These are phyloP conservation scores for Trypanosoma melophagium DNA, from an alignment of 208 protist genomes.

Conservation along the genomic window DNA sequence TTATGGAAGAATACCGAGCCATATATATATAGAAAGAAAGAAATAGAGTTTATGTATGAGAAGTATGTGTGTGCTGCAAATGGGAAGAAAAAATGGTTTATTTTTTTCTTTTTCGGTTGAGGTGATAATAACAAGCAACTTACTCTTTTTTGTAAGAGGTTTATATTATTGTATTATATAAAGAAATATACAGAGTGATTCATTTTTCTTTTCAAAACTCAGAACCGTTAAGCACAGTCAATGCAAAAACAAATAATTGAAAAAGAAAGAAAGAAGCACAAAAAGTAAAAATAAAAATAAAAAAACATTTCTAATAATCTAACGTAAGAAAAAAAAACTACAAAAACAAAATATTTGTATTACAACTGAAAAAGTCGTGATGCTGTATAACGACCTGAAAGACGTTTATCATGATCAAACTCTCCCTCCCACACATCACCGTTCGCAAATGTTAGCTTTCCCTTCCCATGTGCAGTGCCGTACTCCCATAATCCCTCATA, in stretches of 20 bases:
- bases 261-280: not conserved
- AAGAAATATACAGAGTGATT: no score
- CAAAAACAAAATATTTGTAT: not conserved
- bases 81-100: no score
- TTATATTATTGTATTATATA: no score
- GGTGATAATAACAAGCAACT: conserved; percentile 6
- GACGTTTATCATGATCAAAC: conserved; percentile 46
- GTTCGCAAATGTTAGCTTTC: conserved; percentile 58
- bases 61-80: no score
- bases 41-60: no score
- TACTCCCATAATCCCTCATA: conserved; percentile 71
- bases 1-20: not conserved
- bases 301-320: not conserved
- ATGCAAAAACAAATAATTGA: not conserved
- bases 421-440: conserved; percentile 71
- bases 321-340: conserved; percentile 11
- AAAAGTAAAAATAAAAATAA: not conserved
- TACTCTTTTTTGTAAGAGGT: not conserved
- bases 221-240: no score
- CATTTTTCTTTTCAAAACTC: no score
- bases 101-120: not conserved
- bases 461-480: conserved; percentile 60
- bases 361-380: conserved; percentile 27
- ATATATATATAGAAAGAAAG: no score
- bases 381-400: conserved; percentile 44